Evolutionary conservation across 1,284 basidiomycete species (phyloP), one percentile per base, ranked within the genome.

Genomic region (Ustilago vetiveriae): DNA sequence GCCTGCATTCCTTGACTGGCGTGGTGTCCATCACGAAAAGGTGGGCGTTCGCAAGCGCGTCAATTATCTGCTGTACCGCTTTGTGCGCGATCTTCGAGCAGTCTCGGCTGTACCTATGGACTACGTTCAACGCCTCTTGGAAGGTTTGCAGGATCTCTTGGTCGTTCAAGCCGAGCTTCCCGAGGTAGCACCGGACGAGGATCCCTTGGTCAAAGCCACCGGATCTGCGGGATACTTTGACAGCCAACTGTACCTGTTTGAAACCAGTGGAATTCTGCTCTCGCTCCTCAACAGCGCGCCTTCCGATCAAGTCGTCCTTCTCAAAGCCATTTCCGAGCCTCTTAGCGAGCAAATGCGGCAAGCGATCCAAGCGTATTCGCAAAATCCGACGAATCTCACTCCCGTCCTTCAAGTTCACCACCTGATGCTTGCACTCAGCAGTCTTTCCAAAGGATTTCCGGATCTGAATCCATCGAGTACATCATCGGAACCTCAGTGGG

Each of bases 401-500:
- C 87, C 90, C 6, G 89, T 97, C 69, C 85, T 98, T 41, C 90
- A 90, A 80, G 88, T 94, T n/a, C 96, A 98, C 79, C 95, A 98
- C 83, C 87, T 91, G 70, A 91, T 98, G 79, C 91, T 97, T 87
- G 95, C 94, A 1, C 85, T 98, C 13, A 94, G 94, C 16, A 92
- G 92, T 76, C 88, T 98, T 50, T 92, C 94, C 42, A 97, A 98
- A 84, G 97, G 97, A 8, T 98, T 98, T 84, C 96, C 96, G 0
- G 83, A 84, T 35, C 51, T 82, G 60, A 72, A 72, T 44, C 59
- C 70, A 19, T 63, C 39, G 38, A 70, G 70, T 35, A 43, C 67
- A 0, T 89, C 89, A 69, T 86, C 88, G n/a, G 84, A 88, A 19
- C 90, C 92, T 3, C 89, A 90, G 0, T 87, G 86, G 82, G 83